phyloP scores from a whole-genome alignment of 371 early-diverging fungal species.

The Funneliformis caledonium region DNA sequence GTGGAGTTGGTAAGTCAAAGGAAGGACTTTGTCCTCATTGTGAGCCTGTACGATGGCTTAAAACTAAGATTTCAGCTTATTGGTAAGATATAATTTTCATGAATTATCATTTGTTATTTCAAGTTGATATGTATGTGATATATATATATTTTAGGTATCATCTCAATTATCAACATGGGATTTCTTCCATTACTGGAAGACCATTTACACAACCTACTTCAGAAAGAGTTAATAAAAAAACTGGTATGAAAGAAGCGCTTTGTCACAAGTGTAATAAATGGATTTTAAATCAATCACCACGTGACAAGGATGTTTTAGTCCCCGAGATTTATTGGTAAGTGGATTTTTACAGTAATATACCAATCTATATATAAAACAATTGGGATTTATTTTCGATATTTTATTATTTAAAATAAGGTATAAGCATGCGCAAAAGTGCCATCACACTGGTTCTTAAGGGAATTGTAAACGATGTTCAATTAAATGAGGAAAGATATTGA shows the following conservation, averaged over 20 bases:
- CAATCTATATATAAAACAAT: background rate
- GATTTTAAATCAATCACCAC: constrained; percentile 43
- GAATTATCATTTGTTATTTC: background rate
- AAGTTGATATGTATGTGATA: no score
- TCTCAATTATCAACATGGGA: constrained; percentile 45
- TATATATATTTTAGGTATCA: constrained; percentile 31
- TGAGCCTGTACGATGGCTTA: constrained; percentile 41
- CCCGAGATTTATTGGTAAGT: constrained; percentile 50
- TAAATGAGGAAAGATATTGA: no score
- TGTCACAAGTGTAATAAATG: constrained; percentile 48
- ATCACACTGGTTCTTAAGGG: constrained; percentile 30
- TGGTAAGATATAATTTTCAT: constrained; percentile 36
- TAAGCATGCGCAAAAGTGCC: constrained; percentile 50
- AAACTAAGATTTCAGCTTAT: constrained; percentile 45
- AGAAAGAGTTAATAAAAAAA: constrained; percentile 34
- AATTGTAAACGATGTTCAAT: background rate
- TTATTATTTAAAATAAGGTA: constrained; percentile 23
- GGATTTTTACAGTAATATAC: background rate
- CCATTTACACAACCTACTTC: constrained; percentile 39
- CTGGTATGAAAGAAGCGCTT: constrained; percentile 43
- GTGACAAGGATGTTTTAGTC: constrained; percentile 45
- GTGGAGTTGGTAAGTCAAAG: constrained; percentile 45
- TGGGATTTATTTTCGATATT: background rate
- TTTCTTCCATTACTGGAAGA: constrained; percentile 43
- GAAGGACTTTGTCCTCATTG: constrained; percentile 46